Evolutionary conservation across 495 filamentous ascomycete species (phyloP), one percentile per base, ranked within the genome.

Genomic region (Talaromyces adpressus): DNA sequence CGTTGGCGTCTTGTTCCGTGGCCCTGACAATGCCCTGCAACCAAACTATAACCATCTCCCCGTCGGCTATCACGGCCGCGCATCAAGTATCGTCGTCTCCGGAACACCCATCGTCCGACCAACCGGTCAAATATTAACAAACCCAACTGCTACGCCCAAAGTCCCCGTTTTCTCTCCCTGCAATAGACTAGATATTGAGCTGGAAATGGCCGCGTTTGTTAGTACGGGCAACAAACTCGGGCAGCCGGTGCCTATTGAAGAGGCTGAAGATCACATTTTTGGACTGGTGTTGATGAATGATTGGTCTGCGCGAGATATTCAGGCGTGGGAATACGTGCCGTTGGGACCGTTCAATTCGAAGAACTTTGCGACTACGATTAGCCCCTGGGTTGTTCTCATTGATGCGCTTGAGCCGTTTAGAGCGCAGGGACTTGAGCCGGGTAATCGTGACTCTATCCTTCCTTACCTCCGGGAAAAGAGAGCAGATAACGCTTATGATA

Each of bases 281-380:
- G 93, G 93, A 5, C 79, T 92, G 29, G 93, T 97, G 2, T 77
- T 97, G 57, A 82, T 97, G 80, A 97, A 97, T 73, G 93, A 97
- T 73, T 97, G 93, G 93, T 92, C 88, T 64, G 93, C 92, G 9
- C 80, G 93, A 58, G 93, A 97, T 70, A 88, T 97, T 52, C 93
- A 97, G 73, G 79, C 81, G 5, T 97, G 92, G 92, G 93, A 97
- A 75, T 95, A 93, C 67, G 77, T 91, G 2, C 91, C 91, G 3
- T 75, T 94, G 25, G 91, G 91, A 0, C 93, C 93, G 1, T 97
- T 98, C 77, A 93, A 91, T 64, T 80, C 85, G 6, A 98, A 98
- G 82, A 96, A 94, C 73, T 96, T 97, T 73, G 91, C 86, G n/a
- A 94, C 92, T 0, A 89, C 84, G 2, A 90, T 97, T 64, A 91